These are phyloP conservation scores for Verticillium isaacii DNA, from an alignment of 2,329 filamentous ascomycete genomes.

Conservation along the genomic window DNA sequence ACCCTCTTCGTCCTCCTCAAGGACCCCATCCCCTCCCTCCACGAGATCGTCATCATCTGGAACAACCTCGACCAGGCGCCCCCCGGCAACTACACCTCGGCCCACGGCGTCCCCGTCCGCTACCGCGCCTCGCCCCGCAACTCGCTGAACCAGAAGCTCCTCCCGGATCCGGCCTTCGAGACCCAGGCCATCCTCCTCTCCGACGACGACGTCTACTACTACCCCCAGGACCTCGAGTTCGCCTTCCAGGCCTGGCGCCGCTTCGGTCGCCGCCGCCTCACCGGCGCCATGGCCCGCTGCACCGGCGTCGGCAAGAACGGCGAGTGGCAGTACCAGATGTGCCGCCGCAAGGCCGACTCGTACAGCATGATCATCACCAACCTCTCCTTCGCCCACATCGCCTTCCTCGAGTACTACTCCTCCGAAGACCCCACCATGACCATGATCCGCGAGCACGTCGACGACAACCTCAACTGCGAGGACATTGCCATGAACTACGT, in stretches of 20 bases:
- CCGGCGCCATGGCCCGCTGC: constrained; percentile 31
- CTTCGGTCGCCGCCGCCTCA: constrained; percentile 27
- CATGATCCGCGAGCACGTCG: constrained; percentile 31
- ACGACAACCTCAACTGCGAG: constrained; percentile 33
- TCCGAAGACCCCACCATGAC: constrained; percentile 22
- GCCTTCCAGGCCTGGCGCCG: constrained; percentile 34
- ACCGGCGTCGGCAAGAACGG: constrained; percentile 18
- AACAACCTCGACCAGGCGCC: constrained; percentile 25
- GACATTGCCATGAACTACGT: constrained; percentile 34
- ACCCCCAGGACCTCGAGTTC: constrained; percentile 32
- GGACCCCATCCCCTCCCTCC: constrained; percentile 27
- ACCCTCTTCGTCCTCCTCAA: constrained; percentile 22
- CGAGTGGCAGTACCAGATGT: constrained; percentile 26
- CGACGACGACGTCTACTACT: constrained; percentile 34
- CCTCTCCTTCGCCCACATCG: constrained; percentile 30
- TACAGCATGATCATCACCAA: constrained; percentile 33
- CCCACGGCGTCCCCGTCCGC: constrained; percentile 25
- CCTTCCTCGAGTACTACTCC: constrained; percentile 32
- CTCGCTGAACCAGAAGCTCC: constrained; percentile 32
- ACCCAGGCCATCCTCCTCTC: constrained; percentile 34
- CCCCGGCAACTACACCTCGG: constrained; percentile 22
- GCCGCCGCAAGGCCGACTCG: constrained; percentile 18
- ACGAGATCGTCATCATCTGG: constrained; percentile 33
- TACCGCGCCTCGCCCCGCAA: constrained; percentile 25
- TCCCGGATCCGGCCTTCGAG: constrained; percentile 27